These are phyloP conservation scores for Acrodontium crateriforme DNA, from an alignment of 2,329 filamentous ascomycete genomes.

Conservation along the genomic window DNA sequence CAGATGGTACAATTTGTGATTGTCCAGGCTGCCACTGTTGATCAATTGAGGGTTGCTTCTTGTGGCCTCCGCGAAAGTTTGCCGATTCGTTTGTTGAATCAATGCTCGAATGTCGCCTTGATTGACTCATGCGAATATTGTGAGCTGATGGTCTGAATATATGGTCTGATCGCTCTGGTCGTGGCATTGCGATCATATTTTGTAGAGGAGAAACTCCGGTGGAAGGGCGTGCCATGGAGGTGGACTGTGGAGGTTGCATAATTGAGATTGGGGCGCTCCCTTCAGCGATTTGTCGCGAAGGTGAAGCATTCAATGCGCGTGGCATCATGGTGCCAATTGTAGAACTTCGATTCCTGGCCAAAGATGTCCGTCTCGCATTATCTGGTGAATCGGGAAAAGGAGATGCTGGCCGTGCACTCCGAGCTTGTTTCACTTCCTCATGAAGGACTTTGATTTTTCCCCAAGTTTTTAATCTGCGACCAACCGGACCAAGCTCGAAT, in stretches of 20 bases:
- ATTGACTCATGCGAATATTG: conserved; percentile 51
- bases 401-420: conserved; percentile 28
- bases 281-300: conserved; percentile 4
- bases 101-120: conserved; percentile 74
- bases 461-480: conserved; percentile 82
- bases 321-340: conserved; percentile 21
- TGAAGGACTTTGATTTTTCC: conserved; percentile 89
- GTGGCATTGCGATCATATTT: conserved; percentile 19
- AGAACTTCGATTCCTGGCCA: conserved; percentile 31
- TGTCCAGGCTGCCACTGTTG: conserved; percentile 34
- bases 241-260: neutral
- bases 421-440: conserved; percentile 60
- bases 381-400: conserved; percentile 26
- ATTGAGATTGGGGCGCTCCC: neutral
- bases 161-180: conserved; percentile 18
- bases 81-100: conserved; percentile 43
- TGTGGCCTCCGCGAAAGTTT: conserved; percentile 27
- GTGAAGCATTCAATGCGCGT: conserved; percentile 5
- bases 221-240: conserved; percentile 1
- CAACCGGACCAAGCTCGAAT: conserved; percentile 84
- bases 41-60: conserved; percentile 46
- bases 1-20: too few species aligned
- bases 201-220: conserved; percentile 17
- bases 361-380: conserved; percentile 23
- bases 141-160: conserved; percentile 24